Evolutionary conservation across 176 grass and related monocot genomes (phyloP).

Genomic region (Triticum monococcum): DNA sequence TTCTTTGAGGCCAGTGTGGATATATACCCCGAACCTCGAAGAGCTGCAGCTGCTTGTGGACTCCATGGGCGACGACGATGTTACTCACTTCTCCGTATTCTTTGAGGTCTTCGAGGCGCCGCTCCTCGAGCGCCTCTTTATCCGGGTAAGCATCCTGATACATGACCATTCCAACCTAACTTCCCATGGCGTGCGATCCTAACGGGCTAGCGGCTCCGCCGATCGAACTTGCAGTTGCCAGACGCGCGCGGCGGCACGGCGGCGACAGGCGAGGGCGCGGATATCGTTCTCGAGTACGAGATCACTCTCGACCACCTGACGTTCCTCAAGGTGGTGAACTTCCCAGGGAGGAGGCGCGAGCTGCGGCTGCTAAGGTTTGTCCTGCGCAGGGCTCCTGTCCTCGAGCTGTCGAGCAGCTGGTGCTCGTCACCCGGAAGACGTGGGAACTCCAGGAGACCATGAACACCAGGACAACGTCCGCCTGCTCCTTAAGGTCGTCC

Average conservation of each 20-base stretch:
- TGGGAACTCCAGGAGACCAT: neutral
- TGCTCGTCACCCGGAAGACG: conserved; percentile 39
- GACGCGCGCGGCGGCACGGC: neutral
- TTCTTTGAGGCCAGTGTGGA: neutral
- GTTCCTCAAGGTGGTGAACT: conserved; percentile 49
- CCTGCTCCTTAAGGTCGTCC: conserved; percentile 32
- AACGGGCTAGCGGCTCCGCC: neutral
- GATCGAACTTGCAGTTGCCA: conserved; percentile 31
- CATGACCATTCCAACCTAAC: neutral
- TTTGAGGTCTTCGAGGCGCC: conserved; percentile 18
- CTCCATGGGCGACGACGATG: conserved; percentile 7
- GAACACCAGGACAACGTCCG: neutral
- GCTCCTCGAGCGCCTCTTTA: conserved; percentile 47
- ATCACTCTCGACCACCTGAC: conserved; percentile 38
- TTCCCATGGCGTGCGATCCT: too few relatives aligned
- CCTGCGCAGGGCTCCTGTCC: conserved; percentile 21
- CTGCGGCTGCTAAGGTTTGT: conserved; percentile 49
- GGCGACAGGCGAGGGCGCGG: neutral
- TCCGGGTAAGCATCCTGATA: conserved; percentile 25
- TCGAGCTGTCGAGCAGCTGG: conserved; percentile 53
- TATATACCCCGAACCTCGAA: conserved; percentile 36
- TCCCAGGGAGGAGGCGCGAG: conserved; percentile 36
- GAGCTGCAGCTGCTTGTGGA: conserved; percentile 56
- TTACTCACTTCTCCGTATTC: conserved; percentile 15
- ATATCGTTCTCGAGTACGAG: neutral